Conservation (phyloP, 2,329 filamentous ascomycete species). For the Fusarium dlaminii region DNA sequence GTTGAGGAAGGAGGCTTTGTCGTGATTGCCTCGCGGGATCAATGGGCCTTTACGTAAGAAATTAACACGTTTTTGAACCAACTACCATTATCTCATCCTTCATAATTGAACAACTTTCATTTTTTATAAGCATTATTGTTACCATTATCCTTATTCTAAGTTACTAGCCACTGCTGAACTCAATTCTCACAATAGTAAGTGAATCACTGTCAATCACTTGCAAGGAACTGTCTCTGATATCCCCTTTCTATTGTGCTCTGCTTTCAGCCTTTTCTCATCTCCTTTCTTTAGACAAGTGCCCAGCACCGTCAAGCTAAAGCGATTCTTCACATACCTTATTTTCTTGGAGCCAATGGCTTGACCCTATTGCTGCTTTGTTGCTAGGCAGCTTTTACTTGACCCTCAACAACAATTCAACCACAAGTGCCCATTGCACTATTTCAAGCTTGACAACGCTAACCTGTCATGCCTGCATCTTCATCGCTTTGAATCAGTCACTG, state of each 20-base stretch:
- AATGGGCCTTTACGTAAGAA: background rate
- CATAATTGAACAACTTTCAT: background rate
- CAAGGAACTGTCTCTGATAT: background rate
- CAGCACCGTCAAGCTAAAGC: background rate
- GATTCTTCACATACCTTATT: background rate
- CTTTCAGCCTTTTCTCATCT: background rate
- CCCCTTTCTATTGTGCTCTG: background rate
- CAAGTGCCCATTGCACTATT: background rate
- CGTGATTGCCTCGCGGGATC: background rate
- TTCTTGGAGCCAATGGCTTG: background rate
- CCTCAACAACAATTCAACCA: background rate
- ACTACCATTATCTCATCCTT: background rate
- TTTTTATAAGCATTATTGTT: background rate
- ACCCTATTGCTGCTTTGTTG: background rate
- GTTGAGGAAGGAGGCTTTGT: background rate
- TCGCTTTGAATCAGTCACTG: background rate
- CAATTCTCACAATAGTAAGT: background rate
- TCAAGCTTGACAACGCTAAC: background rate
- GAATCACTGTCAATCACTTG: slow-evolving; percentile 9
- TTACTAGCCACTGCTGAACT: background rate
- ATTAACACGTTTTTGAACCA: background rate
- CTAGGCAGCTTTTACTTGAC: background rate
- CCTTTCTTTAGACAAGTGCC: background rate
- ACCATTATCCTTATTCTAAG: background rate
- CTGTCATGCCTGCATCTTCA: background rate